Conservation (phyloP, 768 basidiomycete genomes). For the Leccinum imitatum region DNA sequence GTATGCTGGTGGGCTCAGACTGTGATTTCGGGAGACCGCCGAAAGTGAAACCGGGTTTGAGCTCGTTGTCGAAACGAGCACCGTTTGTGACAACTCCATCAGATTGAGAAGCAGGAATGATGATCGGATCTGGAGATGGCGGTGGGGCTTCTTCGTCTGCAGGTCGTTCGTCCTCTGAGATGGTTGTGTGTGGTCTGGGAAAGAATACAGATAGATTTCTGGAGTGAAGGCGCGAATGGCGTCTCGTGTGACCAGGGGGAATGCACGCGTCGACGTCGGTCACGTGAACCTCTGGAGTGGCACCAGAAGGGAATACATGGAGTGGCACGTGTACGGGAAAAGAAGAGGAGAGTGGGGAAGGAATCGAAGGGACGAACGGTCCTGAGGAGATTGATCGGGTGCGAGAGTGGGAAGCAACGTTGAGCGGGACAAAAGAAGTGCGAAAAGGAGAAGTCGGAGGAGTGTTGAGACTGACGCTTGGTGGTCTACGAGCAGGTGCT, state of each 20-base stretch:
- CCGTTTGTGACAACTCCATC: slow-evolving; percentile 21
- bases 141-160: slow-evolving; percentile 49
- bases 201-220: slow-evolving; percentile 92
- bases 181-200: slow-evolving; percentile 64
- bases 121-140: slow-evolving; percentile 42
- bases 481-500: slow-evolving; percentile 28
- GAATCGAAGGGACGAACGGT: slow-evolving; percentile 23
- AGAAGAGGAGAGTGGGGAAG: slow-evolving; percentile 31
- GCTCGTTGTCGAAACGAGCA: slow-evolving; percentile 40
- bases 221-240: slow-evolving; percentile 79
- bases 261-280: slow-evolving; percentile 13
- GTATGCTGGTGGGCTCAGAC: slow-evolving; percentile 21
- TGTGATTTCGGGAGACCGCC: slow-evolving; percentile 45
- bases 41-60: slow-evolving; percentile 60
- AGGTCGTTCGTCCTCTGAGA: slow-evolving; percentile 62
- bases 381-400: slow-evolving; percentile 36
- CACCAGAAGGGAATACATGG: slow-evolving; percentile 23
- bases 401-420: slow-evolving; percentile 22
- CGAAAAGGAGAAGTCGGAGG: slow-evolving; percentile 35
- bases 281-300: slow-evolving; percentile 20
- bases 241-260: slow-evolving; percentile 32
- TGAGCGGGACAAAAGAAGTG: slow-evolving; percentile 14
- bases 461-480: slow-evolving; percentile 23
- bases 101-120: slow-evolving; percentile 42
- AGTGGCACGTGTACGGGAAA: slow-evolving; percentile 29